phyloP scores from a whole-genome alignment of 1,139 yeast species.

The Candida sanyaensis region DNA sequence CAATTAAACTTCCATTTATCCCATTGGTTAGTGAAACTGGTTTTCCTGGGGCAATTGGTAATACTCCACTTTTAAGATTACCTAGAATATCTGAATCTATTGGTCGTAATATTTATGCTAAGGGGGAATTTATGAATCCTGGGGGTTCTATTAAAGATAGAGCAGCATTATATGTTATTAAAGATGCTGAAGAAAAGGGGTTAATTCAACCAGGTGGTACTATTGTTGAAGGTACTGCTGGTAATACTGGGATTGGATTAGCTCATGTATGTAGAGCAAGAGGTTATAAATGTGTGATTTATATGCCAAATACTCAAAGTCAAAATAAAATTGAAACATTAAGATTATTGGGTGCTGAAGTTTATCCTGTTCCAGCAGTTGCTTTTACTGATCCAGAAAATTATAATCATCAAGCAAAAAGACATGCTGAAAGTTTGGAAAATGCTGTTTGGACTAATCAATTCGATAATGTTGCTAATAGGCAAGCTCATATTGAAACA shows the following conservation, averaged over 20 bases:
- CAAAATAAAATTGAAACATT: conserved; percentile 75
- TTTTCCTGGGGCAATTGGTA: conserved; percentile 78
- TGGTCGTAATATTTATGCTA: conserved; percentile 80
- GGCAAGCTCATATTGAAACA: conserved; percentile 87
- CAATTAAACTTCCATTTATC: conserved; percentile 46
- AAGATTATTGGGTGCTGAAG: conserved; percentile 78
- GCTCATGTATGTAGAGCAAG: conserved; percentile 85
- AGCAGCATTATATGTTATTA: conserved; percentile 77
- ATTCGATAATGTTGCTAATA: conserved; percentile 82
- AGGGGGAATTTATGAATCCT: conserved; percentile 92
- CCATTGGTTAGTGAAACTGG: conserved; percentile 67
- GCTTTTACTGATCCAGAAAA: conserved; percentile 79
- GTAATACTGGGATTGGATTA: conserved; percentile 85
- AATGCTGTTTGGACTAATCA: conserved; percentile 94
- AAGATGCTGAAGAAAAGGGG: conserved; percentile 79
- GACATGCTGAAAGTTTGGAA: conserved; percentile 72
- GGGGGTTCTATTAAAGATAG: conserved; percentile 94
- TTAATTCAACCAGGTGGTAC: conserved; percentile 66
- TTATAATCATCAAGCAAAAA: conserved; percentile 80
- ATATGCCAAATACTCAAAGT: conserved; percentile 89
- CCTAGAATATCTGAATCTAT: conserved; percentile 60
- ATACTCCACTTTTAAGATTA: conserved; percentile 77
- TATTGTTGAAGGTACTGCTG: conserved; percentile 52
- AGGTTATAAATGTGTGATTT: conserved; percentile 82
- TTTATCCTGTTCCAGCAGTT: conserved; percentile 87